Percentiles rank a stretch among this genome's conserved stretches.
Conservation (phyloP, 1,139 yeast species). For the Magnusiomyces starmeri region DNA sequence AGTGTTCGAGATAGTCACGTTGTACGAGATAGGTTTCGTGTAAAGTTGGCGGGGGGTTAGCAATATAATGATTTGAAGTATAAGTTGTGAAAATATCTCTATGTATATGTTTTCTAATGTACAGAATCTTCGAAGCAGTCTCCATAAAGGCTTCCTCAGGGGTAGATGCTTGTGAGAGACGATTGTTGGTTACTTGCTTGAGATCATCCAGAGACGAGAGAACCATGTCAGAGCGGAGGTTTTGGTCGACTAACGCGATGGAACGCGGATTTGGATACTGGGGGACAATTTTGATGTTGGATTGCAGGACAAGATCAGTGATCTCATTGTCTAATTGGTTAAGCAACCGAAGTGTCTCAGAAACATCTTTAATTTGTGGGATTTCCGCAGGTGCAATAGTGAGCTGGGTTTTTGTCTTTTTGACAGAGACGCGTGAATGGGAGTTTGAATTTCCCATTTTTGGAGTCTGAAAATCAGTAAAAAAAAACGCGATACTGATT, state of each 20-base stretch:
- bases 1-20: background rate
- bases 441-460: conserved; percentile 4
- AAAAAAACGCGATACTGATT: too few relatives aligned
- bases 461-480: too few relatives aligned
- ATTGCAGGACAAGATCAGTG: conserved; percentile 2
- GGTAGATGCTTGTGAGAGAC: background rate
- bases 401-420: background rate
- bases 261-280: conserved; percentile 5
- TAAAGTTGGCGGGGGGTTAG: conserved; percentile 18
- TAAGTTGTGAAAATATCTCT: conserved; percentile 30
- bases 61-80: conserved; percentile 19
- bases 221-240: conserved; percentile 7
- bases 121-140: conserved; percentile 6
- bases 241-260: conserved; percentile 9
- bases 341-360: background rate
- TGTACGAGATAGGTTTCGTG: conserved; percentile 22
- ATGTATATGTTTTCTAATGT: conserved; percentile 26
- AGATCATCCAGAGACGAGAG: conserved; percentile 6
- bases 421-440: background rate
- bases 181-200: background rate
- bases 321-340: conserved; percentile 4
- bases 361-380: background rate
- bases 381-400: background rate
- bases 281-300: conserved; percentile 8
- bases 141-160: conserved; percentile 4